Evolutionary conservation across 176 grass and related monocot species (phyloP).

Genomic region (Olyra latifolia): DNA sequence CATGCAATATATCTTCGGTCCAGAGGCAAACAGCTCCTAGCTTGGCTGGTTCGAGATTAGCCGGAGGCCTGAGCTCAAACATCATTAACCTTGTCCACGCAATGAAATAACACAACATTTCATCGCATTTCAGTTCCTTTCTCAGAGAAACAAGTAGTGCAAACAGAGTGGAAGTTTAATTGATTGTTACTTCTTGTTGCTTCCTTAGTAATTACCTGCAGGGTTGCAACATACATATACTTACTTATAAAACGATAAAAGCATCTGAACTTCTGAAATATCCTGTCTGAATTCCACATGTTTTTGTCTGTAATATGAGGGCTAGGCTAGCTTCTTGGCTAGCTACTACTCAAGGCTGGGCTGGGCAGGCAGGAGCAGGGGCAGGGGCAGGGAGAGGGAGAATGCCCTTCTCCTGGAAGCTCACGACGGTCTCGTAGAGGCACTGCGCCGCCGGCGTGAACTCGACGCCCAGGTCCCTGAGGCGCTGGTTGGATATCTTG

Average conservation of each 20-base stretch:
- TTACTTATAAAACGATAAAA: neutral
- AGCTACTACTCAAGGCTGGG: neutral
- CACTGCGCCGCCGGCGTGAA: slow-evolving; percentile 52
- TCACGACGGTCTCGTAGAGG: slow-evolving; percentile 54
- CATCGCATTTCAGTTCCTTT: neutral
- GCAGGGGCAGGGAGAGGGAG: neutral
- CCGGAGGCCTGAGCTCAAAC: neutral
- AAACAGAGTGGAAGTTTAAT: neutral
- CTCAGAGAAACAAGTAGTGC: neutral
- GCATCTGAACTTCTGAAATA: neutral
- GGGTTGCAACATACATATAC: neutral
- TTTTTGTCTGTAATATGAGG: neutral
- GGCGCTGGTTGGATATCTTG: slow-evolving; percentile 54
- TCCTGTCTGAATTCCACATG: neutral
- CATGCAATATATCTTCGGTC: too few relatives aligned
- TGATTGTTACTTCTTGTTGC: neutral
- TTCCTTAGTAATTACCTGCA: neutral
- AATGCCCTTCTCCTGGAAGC: slow-evolving; percentile 65
- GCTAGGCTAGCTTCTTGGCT: neutral
- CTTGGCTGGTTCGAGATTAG: neutral
- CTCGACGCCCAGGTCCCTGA: slow-evolving; percentile 41
- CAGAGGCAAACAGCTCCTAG: neutral
- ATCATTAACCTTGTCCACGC: neutral
- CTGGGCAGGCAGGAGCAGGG: neutral
- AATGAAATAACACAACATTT: neutral